Base-by-base conservation (phyloP, 176 grass and related monocot genomes). In the Triticum timopheevii region DNA sequence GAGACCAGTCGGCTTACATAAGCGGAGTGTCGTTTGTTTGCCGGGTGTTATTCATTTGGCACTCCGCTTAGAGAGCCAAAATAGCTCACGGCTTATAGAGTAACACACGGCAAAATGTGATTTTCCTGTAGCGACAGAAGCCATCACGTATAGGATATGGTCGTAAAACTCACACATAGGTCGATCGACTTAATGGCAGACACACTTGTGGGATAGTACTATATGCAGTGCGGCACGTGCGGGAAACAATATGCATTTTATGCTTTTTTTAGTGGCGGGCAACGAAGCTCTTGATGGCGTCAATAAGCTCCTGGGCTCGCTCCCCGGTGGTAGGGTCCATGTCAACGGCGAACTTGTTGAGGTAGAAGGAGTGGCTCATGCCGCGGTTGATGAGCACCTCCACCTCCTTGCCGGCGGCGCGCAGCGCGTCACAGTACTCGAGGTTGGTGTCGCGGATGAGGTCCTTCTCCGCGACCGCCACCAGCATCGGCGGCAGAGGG, bases 361-460 rank as follows among this genome's bases (percentile, higher is more conserved):
- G 95, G 71, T 97, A 97, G 95, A 97, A 97, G 35, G 91, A 82
- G 79, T 97, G 95, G 82, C 89, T 90, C 81, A 97, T 89, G 54
- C 80, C 93, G 45, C 58, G 62, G 85, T 59, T 97, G 61, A 97
- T 7, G 13, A 95, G 61, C 79, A 97, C 65, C 89, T 95, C 91
- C 22, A 95, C 93, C 7, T 92, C 93, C 89, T 97, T 97, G 0
- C 91, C 93, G 7, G 93, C 89, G 24, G 73, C 61, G 22, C 84
- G 87, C 76, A 97, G 76, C 23, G 91, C 87, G 44, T 93, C 85
- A 22, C 69, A 91, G 83, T 97, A 97, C 89, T 97, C 93, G 6
- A 97, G 6, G 82, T 97, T 90, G 3, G 89, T 97, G 91, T 97
- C 95, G n/a, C 80, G 85, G 76, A 97, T 47, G 69, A 93, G 89